Conservation (phyloP, 2,329 filamentous ascomycete genomes). For the Stachybotrys echinatus region DNA sequence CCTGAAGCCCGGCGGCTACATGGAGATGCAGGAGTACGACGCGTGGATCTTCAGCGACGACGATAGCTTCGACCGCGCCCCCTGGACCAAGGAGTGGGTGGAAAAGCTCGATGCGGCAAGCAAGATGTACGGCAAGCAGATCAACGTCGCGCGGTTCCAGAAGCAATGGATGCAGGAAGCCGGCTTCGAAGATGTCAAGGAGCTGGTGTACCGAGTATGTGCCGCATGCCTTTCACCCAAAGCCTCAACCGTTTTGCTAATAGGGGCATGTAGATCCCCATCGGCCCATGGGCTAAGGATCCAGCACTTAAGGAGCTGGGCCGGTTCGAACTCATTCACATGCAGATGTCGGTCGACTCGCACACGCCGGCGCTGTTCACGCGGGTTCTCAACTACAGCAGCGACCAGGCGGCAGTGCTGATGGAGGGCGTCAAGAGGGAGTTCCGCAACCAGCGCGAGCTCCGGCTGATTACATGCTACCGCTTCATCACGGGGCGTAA, state of each 20-base stretch:
- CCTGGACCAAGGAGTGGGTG: conserved; percentile 34
- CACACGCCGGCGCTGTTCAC: conserved; percentile 35
- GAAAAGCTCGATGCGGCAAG: conserved; percentile 28
- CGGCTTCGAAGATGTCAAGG: conserved; percentile 29
- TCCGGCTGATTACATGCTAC: conserved; percentile 26
- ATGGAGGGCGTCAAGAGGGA: conserved; percentile 38
- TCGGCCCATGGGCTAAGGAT: conserved; percentile 32
- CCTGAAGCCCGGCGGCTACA: conserved; percentile 27
- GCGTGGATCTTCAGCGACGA: conserved; percentile 33
- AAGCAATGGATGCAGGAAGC: conserved; percentile 32
- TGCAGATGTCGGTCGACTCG: conserved; percentile 37
- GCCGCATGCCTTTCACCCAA: background rate
- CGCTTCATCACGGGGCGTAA: conserved; percentile 26
- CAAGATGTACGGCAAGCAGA: conserved; percentile 28
- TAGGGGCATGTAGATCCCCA: conserved; percentile 23
- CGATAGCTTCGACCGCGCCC: conserved; percentile 28
- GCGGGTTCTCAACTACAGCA: conserved; percentile 28
- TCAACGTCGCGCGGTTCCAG: conserved; percentile 30
- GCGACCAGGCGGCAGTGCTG: conserved; percentile 34
- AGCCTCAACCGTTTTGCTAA: background rate
- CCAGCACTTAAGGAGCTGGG: conserved; percentile 29
- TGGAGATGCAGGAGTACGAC: conserved; percentile 35
- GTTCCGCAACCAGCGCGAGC: conserved; percentile 24
- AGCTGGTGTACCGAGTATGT: conserved; percentile 21
- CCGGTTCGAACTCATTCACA: conserved; percentile 27